A percentile compares a stretch with the other conserved stretches of the same genome.
These are phyloP conservation scores for Helicostylum pulchrum DNA, from an alignment of 192 early-diverging fungal species.

Conservation along the genomic window DNA sequence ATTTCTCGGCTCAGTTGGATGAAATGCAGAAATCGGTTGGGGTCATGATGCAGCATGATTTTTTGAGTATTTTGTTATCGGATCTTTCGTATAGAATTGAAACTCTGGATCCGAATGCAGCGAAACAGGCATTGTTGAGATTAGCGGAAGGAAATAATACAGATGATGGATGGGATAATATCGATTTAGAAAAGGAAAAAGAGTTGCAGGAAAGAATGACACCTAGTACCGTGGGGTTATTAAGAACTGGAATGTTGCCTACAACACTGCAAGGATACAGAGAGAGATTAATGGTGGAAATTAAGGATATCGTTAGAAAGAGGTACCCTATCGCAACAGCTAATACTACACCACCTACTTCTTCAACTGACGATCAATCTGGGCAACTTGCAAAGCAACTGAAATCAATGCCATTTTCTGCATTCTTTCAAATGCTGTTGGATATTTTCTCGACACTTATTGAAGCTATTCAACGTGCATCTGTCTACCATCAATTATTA, in stretches of 20 bases:
- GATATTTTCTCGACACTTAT: conserved; percentile 75
- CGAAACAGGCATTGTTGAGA: background rate
- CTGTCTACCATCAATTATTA: conserved; percentile 70
- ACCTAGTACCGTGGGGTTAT: conserved; percentile 75
- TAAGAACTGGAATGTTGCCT: conserved; percentile 67
- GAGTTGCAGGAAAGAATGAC: conserved; percentile 45
- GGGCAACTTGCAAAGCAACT: conserved; percentile 63
- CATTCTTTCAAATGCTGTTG: conserved; percentile 76
- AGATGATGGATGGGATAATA: background rate
- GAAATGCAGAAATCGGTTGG: conserved; percentile 65
- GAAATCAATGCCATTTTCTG: conserved; percentile 77
- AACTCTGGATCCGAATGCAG: conserved; percentile 42
- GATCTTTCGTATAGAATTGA: conserved; percentile 59
- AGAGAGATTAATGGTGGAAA: conserved; percentile 71
- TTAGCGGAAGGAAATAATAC: background rate
- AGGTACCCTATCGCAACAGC: conserved; percentile 45
- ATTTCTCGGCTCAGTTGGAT: conserved; percentile 59
- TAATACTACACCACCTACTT: conserved; percentile 39
- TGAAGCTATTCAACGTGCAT: conserved; percentile 66
- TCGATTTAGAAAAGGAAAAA: conserved; percentile 18
- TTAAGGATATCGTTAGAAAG: conserved; percentile 76
- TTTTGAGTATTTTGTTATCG: conserved; percentile 56
- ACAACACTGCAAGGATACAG: conserved; percentile 71
- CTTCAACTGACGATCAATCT: background rate
- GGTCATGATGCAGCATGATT: conserved; percentile 73